Conservation (phyloP, 495 filamentous ascomycete species). For the Lasiosphaeriaceae sp. region DNA sequence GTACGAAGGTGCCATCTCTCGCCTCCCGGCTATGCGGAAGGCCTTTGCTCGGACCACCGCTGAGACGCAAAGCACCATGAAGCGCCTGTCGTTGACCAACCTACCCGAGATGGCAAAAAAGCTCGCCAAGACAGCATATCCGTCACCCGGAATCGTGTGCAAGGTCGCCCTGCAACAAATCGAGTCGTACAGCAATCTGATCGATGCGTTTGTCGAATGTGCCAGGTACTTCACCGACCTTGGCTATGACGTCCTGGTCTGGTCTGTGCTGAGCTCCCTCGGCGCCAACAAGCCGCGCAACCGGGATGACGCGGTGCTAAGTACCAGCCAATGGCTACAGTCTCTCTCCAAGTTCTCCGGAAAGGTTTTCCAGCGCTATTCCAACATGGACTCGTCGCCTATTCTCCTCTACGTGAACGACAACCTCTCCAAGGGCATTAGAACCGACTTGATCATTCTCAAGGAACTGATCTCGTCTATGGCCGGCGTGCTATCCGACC, state of each 20-base stretch:
- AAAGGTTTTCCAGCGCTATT: constrained; percentile 76
- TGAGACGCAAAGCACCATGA: constrained; percentile 78
- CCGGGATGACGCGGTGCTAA: constrained; percentile 72
- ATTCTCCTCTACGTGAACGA: constrained; percentile 84
- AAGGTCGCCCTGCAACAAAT: constrained; percentile 80
- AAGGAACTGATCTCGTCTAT: constrained; percentile 85
- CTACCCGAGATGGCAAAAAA: constrained; percentile 77
- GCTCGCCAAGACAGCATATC: constrained; percentile 81
- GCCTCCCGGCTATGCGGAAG: constrained; percentile 69
- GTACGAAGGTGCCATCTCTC: constrained; percentile 72
- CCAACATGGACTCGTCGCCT: constrained; percentile 78
- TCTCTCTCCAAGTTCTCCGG: constrained; percentile 82
- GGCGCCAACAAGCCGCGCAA: constrained; percentile 72
- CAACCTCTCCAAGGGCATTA: constrained; percentile 75
- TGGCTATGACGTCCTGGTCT: constrained; percentile 88
- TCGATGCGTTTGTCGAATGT: constrained; percentile 88
- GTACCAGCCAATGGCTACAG: constrained; percentile 86
- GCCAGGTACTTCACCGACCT: constrained; percentile 88
- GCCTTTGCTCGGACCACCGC: constrained; percentile 71
- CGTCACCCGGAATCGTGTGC: constrained; percentile 89
- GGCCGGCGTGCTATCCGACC: constrained; percentile 83
- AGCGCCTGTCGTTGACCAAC: constrained; percentile 80
- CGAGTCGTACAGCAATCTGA: constrained; percentile 87
- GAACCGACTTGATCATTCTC: constrained; percentile 81
- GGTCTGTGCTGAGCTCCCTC: constrained; percentile 76